A percentile compares a stretch with the other conserved stretches of the same genome.
Evolutionary conservation across 1,284 basidiomycete species (phyloP).

Genomic region (Grifola frondosa): DNA sequence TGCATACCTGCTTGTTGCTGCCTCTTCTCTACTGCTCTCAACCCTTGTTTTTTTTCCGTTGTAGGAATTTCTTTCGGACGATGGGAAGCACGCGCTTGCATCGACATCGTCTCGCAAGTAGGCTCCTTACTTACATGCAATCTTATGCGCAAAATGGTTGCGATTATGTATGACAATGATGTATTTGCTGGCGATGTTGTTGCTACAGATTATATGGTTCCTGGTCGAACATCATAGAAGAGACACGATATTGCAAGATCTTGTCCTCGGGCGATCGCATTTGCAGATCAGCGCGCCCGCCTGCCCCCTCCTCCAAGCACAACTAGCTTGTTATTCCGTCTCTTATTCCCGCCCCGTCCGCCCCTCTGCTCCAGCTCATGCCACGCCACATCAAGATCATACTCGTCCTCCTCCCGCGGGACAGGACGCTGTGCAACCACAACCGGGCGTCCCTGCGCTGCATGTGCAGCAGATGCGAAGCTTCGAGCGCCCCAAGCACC

Average conservation of each 20-base stretch:
- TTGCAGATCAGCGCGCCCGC: conserved; percentile 24
- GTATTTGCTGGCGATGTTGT: conserved; percentile 18
- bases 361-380: conserved; percentile 70
- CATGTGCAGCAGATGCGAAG: conserved; percentile 73
- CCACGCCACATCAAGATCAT: conserved; percentile 81
- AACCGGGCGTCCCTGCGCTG: conserved; percentile 32
- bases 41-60: background rate
- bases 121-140: too few relatives aligned
- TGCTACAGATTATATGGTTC: conserved; percentile 20
- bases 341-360: conserved; percentile 48
- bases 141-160: too few relatives aligned
- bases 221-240: conserved; percentile 1
- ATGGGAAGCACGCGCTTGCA: too few relatives aligned
- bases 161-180: too few relatives aligned
- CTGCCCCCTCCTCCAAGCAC: conserved; percentile 60
- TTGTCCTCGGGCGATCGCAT: background rate
- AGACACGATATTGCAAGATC: background rate
- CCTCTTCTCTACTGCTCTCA: background rate
- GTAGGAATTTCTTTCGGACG: too few relatives aligned
- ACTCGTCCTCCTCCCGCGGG: conserved; percentile 52
- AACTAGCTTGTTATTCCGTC: conserved; percentile 63
- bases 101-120: too few relatives aligned
- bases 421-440: conserved; percentile 26
- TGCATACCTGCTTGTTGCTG: background rate
- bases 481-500: conserved; percentile 79